Base-by-base conservation (phyloP, 495 filamentous ascomycete genomes). In the Thozetella sp. region DNA sequence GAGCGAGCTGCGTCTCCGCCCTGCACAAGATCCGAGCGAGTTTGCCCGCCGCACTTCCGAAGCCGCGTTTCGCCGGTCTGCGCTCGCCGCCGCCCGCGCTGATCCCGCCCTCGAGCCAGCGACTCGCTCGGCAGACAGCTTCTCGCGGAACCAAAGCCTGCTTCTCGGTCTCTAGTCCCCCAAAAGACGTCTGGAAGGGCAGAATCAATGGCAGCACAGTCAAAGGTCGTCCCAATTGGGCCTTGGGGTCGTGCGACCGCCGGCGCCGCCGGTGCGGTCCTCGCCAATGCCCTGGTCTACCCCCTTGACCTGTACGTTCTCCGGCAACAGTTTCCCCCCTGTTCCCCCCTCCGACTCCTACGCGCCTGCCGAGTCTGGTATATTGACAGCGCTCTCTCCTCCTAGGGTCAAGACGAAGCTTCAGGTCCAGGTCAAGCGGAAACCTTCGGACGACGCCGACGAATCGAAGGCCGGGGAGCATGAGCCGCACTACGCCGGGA, bases 241-340 rank as follows among this genome's bases (percentile, higher is more conserved):
- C 93, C 96, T 55, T 98, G 96, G 96, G 94, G 93, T 26, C 88
- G 85, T 67, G 95, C 95, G 46, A 85, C 97, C 58, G 93, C 96
- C 43, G 95, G 95, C 63, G 91, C 96, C 56, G 92, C 93, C 19
- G 94, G 95, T 53, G 95, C 96, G 30, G 91, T 97, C 13, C 77
- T 99, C 50, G 96, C 95, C 37, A 99, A 99, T 83, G 89, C 95
- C 24, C 77, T 97, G 56, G 96, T 98, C 56, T 99, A 99, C 75
- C 95, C 95, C 15, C 80, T 99, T 30, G 95, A 99, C 76, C 92
- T 99, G 94, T 97, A 80, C 75, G 90, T 76, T 43, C 54, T n/a
- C n/a, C n/a, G n/a, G n/a, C 51, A 34, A 26, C 40, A 27, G 25
- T 50, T 40, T 25, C 15, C 54, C 54, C 61, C 22, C 45, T 51